These are phyloP conservation scores for Aethionema arabicum DNA, from an alignment of 345 rosid genomes.

Conservation along the genomic window DNA sequence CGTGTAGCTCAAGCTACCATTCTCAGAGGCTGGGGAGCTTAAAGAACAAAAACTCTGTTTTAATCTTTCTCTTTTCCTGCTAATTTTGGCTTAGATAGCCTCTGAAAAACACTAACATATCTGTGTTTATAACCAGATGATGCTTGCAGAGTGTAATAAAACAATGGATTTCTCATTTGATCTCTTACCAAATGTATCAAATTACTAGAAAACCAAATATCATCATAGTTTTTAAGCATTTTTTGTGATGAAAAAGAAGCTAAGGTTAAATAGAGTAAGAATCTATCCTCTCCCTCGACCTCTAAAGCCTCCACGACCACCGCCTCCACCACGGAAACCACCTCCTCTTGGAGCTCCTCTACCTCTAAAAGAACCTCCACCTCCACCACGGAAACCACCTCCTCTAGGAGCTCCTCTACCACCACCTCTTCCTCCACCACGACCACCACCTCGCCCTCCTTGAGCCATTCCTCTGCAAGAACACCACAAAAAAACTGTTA, in stretches of 20 bases:
- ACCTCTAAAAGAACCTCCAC: slow-evolving; percentile 55
- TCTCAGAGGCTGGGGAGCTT: slow-evolving; percentile 96
- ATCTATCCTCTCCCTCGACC: slow-evolving; percentile 72
- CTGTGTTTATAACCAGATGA: slow-evolving; percentile 24
- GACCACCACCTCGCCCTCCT: slow-evolving; percentile 50
- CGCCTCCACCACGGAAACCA: slow-evolving; percentile 61
- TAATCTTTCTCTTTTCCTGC: background rate
- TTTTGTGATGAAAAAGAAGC: slow-evolving; percentile 16
- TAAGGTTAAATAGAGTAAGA: slow-evolving; percentile 2
- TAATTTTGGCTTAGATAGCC: slow-evolving; percentile 6
- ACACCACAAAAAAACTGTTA: slow-evolving; percentile 11
- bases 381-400: slow-evolving; percentile 41
- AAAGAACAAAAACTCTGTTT: slow-evolving; percentile 20
- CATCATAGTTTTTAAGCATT: background rate
- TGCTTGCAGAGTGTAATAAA: slow-evolving; percentile 26
- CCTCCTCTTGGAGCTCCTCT: slow-evolving; percentile 64
- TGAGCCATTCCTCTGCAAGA: slow-evolving; percentile 50
- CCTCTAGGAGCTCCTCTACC: slow-evolving; percentile 61
- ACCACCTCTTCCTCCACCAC: slow-evolving; percentile 47
- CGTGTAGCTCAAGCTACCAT: slow-evolving; percentile 91
- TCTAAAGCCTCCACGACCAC: slow-evolving; percentile 72
- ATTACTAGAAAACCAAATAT: slow-evolving; percentile 13
- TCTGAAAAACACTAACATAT: slow-evolving; percentile 16
- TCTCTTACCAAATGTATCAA: background rate
- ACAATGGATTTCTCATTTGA: slow-evolving; percentile 8